Conservation (phyloP, 2,329 filamentous ascomycete species). For the Allantophomopsis lycopodina region DNA sequence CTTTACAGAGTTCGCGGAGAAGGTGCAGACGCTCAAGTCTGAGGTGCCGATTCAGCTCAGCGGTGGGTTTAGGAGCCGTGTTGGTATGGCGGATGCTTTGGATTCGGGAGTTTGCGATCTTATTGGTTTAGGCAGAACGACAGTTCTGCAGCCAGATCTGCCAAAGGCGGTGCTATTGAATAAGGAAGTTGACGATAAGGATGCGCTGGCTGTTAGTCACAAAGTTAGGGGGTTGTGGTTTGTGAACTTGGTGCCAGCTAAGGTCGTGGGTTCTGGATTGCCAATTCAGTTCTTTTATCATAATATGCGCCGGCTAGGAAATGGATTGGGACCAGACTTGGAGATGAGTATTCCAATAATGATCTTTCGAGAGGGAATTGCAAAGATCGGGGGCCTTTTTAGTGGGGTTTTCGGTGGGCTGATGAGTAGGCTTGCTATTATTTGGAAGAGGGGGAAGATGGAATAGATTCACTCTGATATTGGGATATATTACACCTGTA, state of each 20-base stretch:
- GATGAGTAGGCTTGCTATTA: too few species aligned
- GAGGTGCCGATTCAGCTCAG: slow-evolving; percentile 39
- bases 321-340: slow-evolving; percentile 15
- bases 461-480: too few species aligned
- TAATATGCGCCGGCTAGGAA: slow-evolving; percentile 19
- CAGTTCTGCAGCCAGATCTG: slow-evolving; percentile 27
- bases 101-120: slow-evolving; percentile 30
- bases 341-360: slow-evolving; percentile 14
- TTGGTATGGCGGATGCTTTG: slow-evolving; percentile 33
- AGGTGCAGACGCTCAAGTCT: slow-evolving; percentile 30
- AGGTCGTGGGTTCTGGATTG: slow-evolving; percentile 17
- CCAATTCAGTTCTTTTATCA: slow-evolving; percentile 20
- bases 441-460: too few species aligned
- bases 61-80: slow-evolving; percentile 44
- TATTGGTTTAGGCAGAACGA: slow-evolving; percentile 31
- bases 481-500: too few species aligned
- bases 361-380: slow-evolving; percentile 1
- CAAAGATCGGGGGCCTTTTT: background rate
- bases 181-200: slow-evolving; percentile 11
- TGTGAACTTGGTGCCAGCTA: slow-evolving; percentile 15
- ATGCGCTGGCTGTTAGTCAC: slow-evolving; percentile 15
- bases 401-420: too few species aligned
- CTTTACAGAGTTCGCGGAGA: slow-evolving; percentile 52
- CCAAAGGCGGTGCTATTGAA: slow-evolving; percentile 22
- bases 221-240: slow-evolving; percentile 18